phyloP scores from a whole-genome alignment of 768 basidiomycete species.

The Tylopilus intermedius region DNA sequence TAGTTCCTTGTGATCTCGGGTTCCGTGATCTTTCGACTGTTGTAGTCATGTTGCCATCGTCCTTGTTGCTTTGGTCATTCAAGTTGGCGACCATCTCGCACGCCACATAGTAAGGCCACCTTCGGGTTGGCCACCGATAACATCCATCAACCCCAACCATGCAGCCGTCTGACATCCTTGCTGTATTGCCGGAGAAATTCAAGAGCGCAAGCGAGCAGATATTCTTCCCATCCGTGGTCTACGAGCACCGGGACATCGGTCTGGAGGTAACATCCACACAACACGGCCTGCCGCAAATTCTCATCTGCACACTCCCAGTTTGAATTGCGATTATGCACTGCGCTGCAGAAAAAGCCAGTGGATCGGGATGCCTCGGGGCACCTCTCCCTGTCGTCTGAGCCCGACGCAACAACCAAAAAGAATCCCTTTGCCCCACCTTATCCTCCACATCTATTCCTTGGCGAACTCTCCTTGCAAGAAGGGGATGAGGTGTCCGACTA shows the following conservation, averaged over 20 bases:
- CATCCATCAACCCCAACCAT: slow-evolving; percentile 4
- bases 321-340: slow-evolving; percentile 80
- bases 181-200: slow-evolving; percentile 49
- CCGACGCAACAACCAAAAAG: slow-evolving; percentile 23
- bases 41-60: slow-evolving; percentile 2
- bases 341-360: slow-evolving; percentile 71
- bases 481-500: slow-evolving; percentile 53
- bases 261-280: slow-evolving; percentile 49
- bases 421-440: slow-evolving; percentile 91
- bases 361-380: slow-evolving; percentile 43
- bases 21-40: background rate
- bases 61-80: background rate
- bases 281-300: background rate
- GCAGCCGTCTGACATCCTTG: slow-evolving; percentile 46
- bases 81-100: slow-evolving; percentile 3
- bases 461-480: slow-evolving; percentile 55
- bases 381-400: slow-evolving; percentile 22
- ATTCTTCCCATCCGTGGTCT: slow-evolving; percentile 72
- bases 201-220: slow-evolving; percentile 64
- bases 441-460: slow-evolving; percentile 66
- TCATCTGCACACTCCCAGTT: slow-evolving; percentile 47
- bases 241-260: slow-evolving; percentile 54
- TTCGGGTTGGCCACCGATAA: background rate
- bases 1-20: background rate
- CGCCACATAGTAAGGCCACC: slow-evolving; percentile 1